Conservation (phyloP, 2,329 filamentous ascomycete genomes). For the Nectriaceae sp. region DNA sequence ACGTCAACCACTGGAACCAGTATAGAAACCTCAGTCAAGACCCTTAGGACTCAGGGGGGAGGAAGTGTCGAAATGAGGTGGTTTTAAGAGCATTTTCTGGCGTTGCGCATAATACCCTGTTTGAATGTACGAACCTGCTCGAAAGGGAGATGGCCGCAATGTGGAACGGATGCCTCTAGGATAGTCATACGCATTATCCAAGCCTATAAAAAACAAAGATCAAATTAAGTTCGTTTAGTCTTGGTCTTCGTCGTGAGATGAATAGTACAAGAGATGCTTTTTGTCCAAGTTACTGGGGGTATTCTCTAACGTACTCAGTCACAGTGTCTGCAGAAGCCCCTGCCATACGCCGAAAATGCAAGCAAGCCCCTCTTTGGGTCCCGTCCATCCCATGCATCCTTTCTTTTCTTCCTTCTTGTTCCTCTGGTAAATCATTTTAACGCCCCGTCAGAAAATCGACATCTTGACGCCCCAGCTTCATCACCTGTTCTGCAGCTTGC, state of each 20-base stretch:
- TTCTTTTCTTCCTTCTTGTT: not conserved
- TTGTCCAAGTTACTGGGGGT: constrained; percentile 2
- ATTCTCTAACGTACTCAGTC: constrained; percentile 1
- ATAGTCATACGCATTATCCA: no score
- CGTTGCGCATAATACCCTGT: constrained; percentile 24
- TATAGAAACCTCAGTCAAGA: constrained; percentile 26
- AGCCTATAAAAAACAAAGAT: not conserved
- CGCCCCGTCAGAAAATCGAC: not conserved
- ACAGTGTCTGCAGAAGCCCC: not conserved
- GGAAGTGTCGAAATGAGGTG: not conserved
- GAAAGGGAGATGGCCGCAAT: no score
- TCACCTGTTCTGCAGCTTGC: constrained; percentile 64
- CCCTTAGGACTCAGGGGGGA: not conserved
- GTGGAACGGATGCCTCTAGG: no score
- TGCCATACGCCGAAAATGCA: constrained; percentile 2
- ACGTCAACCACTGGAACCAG: constrained; percentile 42
- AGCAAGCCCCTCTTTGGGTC: not conserved
- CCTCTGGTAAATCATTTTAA: not conserved
- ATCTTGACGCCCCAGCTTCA: not conserved
- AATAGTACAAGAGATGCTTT: not conserved
- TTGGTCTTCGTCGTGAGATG: not conserved
- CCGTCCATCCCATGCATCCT: not conserved
- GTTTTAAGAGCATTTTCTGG: constrained; percentile 24
- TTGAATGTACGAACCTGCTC: constrained; percentile 22
- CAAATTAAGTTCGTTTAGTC: not conserved